These are phyloP conservation scores for Galerina marginata DNA, from an alignment of 768 basidiomycete genomes.

Conservation along the genomic window DNA sequence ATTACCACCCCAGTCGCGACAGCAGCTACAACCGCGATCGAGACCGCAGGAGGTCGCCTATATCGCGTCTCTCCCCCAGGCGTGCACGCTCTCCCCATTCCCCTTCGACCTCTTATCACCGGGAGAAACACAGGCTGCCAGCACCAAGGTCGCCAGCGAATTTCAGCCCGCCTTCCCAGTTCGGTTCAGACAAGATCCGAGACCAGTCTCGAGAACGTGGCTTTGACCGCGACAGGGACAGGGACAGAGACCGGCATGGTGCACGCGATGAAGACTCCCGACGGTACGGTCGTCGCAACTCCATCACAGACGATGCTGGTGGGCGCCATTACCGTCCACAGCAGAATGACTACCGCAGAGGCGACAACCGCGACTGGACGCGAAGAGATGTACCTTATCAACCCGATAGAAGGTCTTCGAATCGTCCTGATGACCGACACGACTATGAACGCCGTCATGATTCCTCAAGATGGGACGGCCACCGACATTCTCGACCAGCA, in stretches of 20 bases:
- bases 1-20: slow-evolving; percentile 18
- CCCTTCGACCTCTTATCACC: slow-evolving; percentile 29
- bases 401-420: slow-evolving; percentile 9
- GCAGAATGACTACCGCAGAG: slow-evolving; percentile 25
- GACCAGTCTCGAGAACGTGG: slow-evolving; percentile 39
- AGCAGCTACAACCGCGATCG: slow-evolving; percentile 33
- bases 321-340: slow-evolving; percentile 29
- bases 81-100: slow-evolving; percentile 48
- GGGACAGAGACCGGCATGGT: slow-evolving; percentile 23
- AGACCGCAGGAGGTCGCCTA: slow-evolving; percentile 30
- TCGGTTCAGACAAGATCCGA: slow-evolving; percentile 35
- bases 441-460: slow-evolving; percentile 24
- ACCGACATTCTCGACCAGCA: slow-evolving; percentile 1
- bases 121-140: slow-evolving; percentile 45
- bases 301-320: slow-evolving; percentile 12
- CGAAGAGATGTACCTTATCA: slow-evolving; percentile 33
- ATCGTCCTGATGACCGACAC: slow-evolving; percentile 24
- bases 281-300: slow-evolving; percentile 21
- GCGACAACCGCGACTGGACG: slow-evolving; percentile 41
- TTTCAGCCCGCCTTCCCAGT: slow-evolving; percentile 45
- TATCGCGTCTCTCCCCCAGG: slow-evolving; percentile 33
- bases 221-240: slow-evolving; percentile 35
- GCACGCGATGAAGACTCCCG: slow-evolving; percentile 28
- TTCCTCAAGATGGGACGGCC: background rate
- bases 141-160: slow-evolving; percentile 39